Evolutionary conservation across 768 basidiomycete genomes (phyloP).

Genomic region (Roridomyces roridus): DNA sequence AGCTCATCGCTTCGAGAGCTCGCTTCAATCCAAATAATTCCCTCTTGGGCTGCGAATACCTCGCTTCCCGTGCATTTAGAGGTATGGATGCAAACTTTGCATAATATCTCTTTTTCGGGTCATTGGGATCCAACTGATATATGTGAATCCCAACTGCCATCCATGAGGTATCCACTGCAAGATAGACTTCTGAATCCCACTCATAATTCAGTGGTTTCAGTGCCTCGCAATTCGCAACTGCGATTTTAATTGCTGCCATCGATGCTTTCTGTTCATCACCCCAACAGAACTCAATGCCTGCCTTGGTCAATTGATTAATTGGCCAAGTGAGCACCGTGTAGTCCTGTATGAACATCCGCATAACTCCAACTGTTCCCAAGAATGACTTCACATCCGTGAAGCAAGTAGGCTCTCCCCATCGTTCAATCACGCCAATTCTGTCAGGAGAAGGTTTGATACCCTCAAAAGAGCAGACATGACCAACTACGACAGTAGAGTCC

Average conservation of each 20-base stretch:
- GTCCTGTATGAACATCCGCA: constrained; percentile 30
- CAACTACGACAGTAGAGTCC: constrained; percentile 41
- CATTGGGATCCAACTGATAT: constrained; percentile 34
- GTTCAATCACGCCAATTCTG: constrained; percentile 30
- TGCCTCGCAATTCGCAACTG: constrained; percentile 26
- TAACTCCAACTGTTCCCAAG: constrained; percentile 33
- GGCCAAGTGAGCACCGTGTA: constrained; percentile 8
- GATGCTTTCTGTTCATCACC: constrained; percentile 31
- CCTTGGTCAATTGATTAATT: constrained; percentile 13
- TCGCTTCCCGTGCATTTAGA: constrained; percentile 38
- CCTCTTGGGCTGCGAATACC: constrained; percentile 45
- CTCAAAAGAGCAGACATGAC: no score
- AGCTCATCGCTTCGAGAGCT: constrained; percentile 25
- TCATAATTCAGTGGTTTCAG: constrained; percentile 35
- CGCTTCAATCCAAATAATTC: constrained; percentile 44
- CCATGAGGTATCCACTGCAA: constrained; percentile 36
- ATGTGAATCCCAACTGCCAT: constrained; percentile 45
- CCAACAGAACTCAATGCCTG: constrained; percentile 33
- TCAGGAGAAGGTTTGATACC: constrained; percentile 34
- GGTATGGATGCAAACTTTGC: constrained; percentile 45
- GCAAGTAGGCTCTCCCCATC: constrained; percentile 23
- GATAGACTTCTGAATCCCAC: constrained; percentile 27
- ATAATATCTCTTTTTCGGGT: constrained; percentile 31
- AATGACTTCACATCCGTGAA: constrained; percentile 31
- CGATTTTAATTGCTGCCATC: constrained; percentile 26